Conservation (phyloP, 805 yeast genomes). For the Yamadazyma phyllophila region DNA sequence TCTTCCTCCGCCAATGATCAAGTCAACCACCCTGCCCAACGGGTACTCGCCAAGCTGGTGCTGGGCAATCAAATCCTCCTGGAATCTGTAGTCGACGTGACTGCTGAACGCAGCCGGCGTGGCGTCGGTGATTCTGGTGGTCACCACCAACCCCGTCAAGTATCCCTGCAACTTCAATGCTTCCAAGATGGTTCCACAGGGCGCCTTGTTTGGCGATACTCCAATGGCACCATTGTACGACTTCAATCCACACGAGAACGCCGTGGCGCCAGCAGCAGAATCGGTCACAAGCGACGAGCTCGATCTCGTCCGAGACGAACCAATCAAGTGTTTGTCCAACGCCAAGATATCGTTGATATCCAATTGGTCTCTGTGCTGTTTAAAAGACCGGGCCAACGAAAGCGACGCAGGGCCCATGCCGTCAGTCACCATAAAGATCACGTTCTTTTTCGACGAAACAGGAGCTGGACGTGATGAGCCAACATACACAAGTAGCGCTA, state of each 20-base stretch:
- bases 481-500: neutral
- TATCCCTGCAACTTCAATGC: slow-evolving; percentile 81
- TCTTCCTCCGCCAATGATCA: slow-evolving; percentile 89
- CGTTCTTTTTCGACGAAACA: slow-evolving; percentile 53
- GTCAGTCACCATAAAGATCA: slow-evolving; percentile 85
- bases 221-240: slow-evolving; percentile 88
- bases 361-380: slow-evolving; percentile 56
- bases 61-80: slow-evolving; percentile 82
- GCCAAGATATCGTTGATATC: slow-evolving; percentile 53
- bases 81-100: slow-evolving; percentile 70
- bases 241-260: slow-evolving; percentile 80
- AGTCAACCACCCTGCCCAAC: slow-evolving; percentile 73
- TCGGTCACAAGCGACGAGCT: slow-evolving; percentile 77
- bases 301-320: slow-evolving; percentile 84
- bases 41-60: slow-evolving; percentile 80
- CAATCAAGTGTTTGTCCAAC: slow-evolving; percentile 70
- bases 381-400: slow-evolving; percentile 71
- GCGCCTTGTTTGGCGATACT: slow-evolving; percentile 60
- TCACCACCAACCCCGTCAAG: slow-evolving; percentile 84
- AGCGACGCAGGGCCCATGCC: slow-evolving; percentile 93
- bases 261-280: slow-evolving; percentile 96
- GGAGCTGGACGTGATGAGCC: neutral
- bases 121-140: slow-evolving; percentile 89
- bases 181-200: slow-evolving; percentile 87
- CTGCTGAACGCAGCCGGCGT: slow-evolving; percentile 88